Evolutionary conservation across 2,329 filamentous ascomycete species (phyloP).

Genomic region (Arachnopeziza araneosa): DNA sequence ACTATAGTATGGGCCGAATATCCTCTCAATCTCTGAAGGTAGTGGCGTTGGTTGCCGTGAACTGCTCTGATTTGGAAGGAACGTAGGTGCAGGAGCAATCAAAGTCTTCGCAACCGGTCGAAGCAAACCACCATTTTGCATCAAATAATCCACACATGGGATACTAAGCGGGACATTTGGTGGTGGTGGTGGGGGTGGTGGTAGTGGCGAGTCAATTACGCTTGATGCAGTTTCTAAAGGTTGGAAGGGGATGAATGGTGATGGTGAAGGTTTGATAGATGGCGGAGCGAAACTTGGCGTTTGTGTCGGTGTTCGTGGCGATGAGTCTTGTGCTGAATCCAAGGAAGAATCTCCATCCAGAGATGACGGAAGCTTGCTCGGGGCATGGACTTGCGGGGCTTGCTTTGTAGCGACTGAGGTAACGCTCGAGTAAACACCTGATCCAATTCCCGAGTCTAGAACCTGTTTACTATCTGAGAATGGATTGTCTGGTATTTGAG

Average conservation of each 20-base stretch:
- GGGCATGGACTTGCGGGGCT: slow-evolving; percentile 37
- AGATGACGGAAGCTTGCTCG: slow-evolving; percentile 16
- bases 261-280: slow-evolving; percentile 26
- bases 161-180: slow-evolving; percentile 53
- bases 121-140: slow-evolving; percentile 79
- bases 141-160: slow-evolving; percentile 84
- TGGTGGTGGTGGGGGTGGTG: slow-evolving; percentile 70
- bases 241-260: slow-evolving; percentile 34
- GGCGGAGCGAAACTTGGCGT: slow-evolving; percentile 41
- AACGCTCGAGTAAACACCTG: slow-evolving; percentile 31
- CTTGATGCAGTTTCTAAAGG: slow-evolving; percentile 21
- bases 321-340: slow-evolving; percentile 47
- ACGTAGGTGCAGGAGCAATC: slow-evolving; percentile 53
- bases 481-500: slow-evolving; percentile 2
- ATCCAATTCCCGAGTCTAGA: slow-evolving; percentile 22
- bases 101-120: slow-evolving; percentile 69
- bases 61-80: slow-evolving; percentile 43
- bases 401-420: slow-evolving; percentile 37
- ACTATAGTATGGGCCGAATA: slow-evolving; percentile 79
- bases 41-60: slow-evolving; percentile 29
- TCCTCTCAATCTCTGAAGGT: slow-evolving; percentile 56
- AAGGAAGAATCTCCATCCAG: slow-evolving; percentile 37
- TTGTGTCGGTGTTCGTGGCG: slow-evolving; percentile 56
- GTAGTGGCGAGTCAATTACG: slow-evolving; percentile 32
- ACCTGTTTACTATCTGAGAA: neutral